Percentiles rank a stretch among this genome's conserved stretches.
Evolutionary conservation across 352 stramenopile genomes (phyloP).

Genomic region (Blastocystis sp.): DNA sequence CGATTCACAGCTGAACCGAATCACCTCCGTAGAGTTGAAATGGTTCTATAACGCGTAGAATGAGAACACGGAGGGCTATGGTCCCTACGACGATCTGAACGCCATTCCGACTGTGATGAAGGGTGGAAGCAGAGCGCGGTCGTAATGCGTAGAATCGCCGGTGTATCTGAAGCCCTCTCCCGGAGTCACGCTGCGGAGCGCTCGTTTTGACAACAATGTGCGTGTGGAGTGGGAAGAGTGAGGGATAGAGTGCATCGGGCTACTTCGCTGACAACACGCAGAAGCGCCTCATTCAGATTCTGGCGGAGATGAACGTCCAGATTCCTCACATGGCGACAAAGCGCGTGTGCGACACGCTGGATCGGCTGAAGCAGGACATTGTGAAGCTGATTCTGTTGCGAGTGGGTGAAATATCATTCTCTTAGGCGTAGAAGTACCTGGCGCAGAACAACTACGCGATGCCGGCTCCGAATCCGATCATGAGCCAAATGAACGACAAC

Average conservation of each 20-base stretch:
- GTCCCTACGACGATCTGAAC: constrained; percentile 53
- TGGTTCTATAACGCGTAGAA: background rate
- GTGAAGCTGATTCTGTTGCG: constrained; percentile 56
- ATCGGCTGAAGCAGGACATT: constrained; percentile 66
- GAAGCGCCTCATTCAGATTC: constrained; percentile 39
- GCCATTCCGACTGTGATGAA: constrained; percentile 37
- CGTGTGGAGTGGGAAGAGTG: background rate
- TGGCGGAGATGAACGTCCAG: constrained; percentile 56
- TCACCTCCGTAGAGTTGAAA: background rate
- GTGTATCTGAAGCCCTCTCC: constrained; percentile 35
- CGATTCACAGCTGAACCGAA: constrained; percentile 13
- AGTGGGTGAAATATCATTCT: background rate
- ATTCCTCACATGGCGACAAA: constrained; percentile 52
- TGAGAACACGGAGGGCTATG: background rate
- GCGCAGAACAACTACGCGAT: constrained; percentile 50
- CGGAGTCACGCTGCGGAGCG: constrained; percentile 48
- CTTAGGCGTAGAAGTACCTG: constrained; percentile 43
- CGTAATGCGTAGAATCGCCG: background rate
- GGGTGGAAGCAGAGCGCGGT: background rate
- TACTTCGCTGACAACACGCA: constrained; percentile 64
- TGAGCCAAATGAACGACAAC: constrained; percentile 6
- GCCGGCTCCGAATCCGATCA: constrained; percentile 7
- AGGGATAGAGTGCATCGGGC: constrained; percentile 22
- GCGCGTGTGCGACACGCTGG: constrained; percentile 62
- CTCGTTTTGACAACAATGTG: constrained; percentile 65